Base-by-base conservation (phyloP, 805 yeast species). In the Maudiozyma serrabonitensis region DNA sequence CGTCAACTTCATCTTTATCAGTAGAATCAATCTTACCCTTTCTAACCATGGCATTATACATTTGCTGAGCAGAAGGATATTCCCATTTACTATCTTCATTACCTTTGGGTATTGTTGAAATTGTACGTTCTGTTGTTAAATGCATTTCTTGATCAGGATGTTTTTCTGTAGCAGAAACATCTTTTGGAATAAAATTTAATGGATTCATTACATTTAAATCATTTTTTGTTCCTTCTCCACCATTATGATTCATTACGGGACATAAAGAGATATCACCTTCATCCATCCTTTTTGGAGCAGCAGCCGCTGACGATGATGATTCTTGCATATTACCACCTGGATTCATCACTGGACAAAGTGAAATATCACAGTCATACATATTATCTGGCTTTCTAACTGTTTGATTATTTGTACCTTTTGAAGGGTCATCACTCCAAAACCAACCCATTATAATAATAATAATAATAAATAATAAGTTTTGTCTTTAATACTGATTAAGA, bases 41-140 rank as follows among this genome's bases (percentile, higher is more conserved):
- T 55, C 91, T 80, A 26, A 89, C 71, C 98, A 93, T 91, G 12
- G 99, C 99, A 61, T 91, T 90, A 56, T 89, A 81, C 99, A 93
- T 93, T 66, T 93, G 99, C 69, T 93, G 99, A 0, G 99, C 99
- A 2, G 96, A 87, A 1, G 99, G 99, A 64, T 93, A 93, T 69
- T 93, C 99, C 99, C 99, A 93, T 45, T 82, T 80, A 1, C 95
- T 95, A 52, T 80, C 81, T 9, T 71, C 74, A 1, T 70, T 62
- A 28, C 98, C 98, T 54, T 87, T 77, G 19, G 99, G 99, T 47
- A 93, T 93, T 1, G 87, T 70, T 15, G 96, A 87, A 38, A 82
- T 67, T 1, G 95, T 84, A 57, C 96, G 79, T 41, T 84, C 87
- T 0, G 93, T 87, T 9, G 97, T 89, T 32, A 93, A 72, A 35